Evolutionary conservation across 148 eudicot species (phyloP).

Genomic region (Vaccinium darrowii): DNA sequence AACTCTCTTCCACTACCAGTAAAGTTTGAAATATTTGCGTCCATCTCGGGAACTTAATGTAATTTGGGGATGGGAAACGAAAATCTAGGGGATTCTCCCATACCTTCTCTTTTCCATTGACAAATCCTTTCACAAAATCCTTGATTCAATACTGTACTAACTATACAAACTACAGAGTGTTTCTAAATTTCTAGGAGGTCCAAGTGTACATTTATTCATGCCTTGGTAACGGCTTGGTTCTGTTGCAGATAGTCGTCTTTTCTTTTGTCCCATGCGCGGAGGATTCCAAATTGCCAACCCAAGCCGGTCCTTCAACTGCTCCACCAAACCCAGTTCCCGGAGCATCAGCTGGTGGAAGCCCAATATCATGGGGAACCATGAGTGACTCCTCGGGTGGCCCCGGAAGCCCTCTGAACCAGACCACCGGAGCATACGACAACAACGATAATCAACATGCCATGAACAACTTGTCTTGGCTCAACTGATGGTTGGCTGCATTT

Average conservation of each 20-base stretch:
- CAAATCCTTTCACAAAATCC: background rate
- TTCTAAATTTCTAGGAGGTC: background rate
- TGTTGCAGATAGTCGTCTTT: constrained; percentile 63
- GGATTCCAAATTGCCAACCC: constrained; percentile 29
- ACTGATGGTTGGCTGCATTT: constrained; percentile 2
- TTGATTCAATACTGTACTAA: background rate
- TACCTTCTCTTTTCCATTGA: background rate
- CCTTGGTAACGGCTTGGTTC: background rate
- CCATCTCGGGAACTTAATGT: background rate
- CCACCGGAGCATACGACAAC: constrained; percentile 41
- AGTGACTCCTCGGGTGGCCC: constrained; percentile 74
- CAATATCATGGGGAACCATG: constrained; percentile 57
- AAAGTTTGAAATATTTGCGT: background rate
- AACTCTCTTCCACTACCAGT: background rate
- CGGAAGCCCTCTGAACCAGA: constrained; percentile 76
- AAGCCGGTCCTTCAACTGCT: constrained; percentile 39
- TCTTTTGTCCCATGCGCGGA: constrained; percentile 36
- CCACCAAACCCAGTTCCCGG: constrained; percentile 40
- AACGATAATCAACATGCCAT: constrained; percentile 38
- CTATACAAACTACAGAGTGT: background rate
- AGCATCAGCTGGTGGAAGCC: constrained; percentile 52
- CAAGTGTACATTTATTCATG: background rate
- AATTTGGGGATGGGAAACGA: background rate
- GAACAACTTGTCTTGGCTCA: constrained; percentile 1
- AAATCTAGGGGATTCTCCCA: background rate